Evolutionary conservation across 495 filamentous ascomycete genomes (phyloP).

Genomic region (Xylaria castorea): DNA sequence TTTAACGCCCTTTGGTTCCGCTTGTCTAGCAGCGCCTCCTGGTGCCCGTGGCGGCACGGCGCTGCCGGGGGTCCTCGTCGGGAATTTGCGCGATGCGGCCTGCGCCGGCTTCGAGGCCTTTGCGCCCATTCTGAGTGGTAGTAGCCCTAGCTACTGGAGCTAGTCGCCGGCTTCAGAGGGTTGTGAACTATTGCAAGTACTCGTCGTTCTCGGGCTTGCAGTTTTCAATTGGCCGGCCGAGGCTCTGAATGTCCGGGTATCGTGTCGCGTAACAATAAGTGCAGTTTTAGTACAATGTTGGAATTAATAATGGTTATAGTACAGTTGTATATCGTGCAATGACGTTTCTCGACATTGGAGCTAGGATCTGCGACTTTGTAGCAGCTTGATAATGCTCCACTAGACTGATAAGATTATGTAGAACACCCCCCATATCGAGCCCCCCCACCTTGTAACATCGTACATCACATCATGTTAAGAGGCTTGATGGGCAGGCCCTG

Average conservation of each 20-base stretch:
- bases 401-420: constrained; percentile 7
- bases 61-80: constrained; percentile 45
- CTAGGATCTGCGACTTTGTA: not conserved
- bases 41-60: constrained; percentile 35
- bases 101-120: constrained; percentile 46
- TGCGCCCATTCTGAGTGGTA: constrained; percentile 33
- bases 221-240: not conserved
- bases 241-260: not conserved
- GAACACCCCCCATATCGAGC: not conserved
- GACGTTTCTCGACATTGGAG: constrained; percentile 1
- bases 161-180: not conserved
- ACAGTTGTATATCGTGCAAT: not conserved
- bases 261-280: not conserved
- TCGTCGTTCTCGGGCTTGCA: not conserved
- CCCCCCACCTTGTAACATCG: not conserved
- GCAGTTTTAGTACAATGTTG: not conserved
- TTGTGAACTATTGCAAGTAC: not conserved
- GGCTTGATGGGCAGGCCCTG: not conserved
- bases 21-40: constrained; percentile 17
- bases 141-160: not conserved
- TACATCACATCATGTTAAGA: not conserved
- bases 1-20: constrained; percentile 32
- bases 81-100: constrained; percentile 49
- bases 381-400: not conserved
- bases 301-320: not conserved